Base-by-base conservation (phyloP, 2,329 filamentous ascomycete genomes). In the Ilyonectria robusta region DNA sequence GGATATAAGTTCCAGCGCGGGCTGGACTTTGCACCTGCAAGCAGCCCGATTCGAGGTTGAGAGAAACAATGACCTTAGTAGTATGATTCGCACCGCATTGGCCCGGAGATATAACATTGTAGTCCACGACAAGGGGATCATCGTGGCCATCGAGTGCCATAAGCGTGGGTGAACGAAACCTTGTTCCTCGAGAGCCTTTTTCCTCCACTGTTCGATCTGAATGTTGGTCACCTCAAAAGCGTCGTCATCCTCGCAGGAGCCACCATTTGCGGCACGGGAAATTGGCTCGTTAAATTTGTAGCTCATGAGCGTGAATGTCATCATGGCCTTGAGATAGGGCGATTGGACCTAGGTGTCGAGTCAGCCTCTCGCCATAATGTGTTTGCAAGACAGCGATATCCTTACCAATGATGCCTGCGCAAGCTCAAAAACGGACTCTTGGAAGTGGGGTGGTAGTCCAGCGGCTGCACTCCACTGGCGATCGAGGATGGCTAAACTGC, bases 281-380 rank as follows among this genome's bases (percentile, higher is more conserved):
- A 59, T 59, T 40, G 57, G 57, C 46, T 59, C 46, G 10, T 59
- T 50, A 37, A 59, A 59, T 37, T 40, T 59, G 46, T 50, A 29
- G 26, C 56, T 48, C 56, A 59, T 59, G 11, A 59, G 19, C 11
- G 56, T 59, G 44, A 59, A 59, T 0, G 56, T 42, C 56, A 59
- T 59, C 56, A 59, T 59, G 17, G 56, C 56, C 23, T 59, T 59
- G 3, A 59, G 44, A 6, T 59, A 59, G 2, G 44, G 56, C 44
- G 26, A 46, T 6, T 26, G 44, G 6, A 26, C 26, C 26, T 26
- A 26, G 26, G 26, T 4, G 26, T 6, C 4, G 6, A 26, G 26
- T 26, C 6, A 26, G 26, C 26, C 26, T 26, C 26, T 26, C 4
- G 26, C 26, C 1, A 26, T 6, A 26, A 26, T 26, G 26, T 26